Base-by-base conservation (phyloP, 306 rosid species). In the Delonix regia region DNA sequence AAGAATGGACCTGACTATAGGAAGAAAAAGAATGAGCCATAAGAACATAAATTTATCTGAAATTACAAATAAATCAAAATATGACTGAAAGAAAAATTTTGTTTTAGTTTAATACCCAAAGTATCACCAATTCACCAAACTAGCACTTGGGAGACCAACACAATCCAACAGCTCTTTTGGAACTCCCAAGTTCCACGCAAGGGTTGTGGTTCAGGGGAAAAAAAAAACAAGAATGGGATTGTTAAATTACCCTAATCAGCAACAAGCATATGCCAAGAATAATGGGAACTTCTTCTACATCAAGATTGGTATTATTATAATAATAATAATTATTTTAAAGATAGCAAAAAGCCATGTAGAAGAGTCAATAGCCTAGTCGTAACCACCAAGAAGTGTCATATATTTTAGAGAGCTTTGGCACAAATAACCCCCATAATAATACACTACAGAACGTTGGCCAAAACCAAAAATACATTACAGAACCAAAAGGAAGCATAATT, bases 351-450 rank as follows among this genome's bases (percentile, higher is more conserved):
- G 22, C 38, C 38, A 25, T 4, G 51, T 9, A 38, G 53, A 49
- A 34, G 21, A 49, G 47, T 30, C 9, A 13, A 55, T 24, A 73
- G 72, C 72, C 6, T 49, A 47, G 51, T 47, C 30, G 21, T 34
- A 21, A 21, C 12, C 33, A 63, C 38, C 38, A 34, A 19, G 5
- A 75, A 18, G 9, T 14, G 36, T 21, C 57, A 21, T 41, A 71
- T 62, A 6, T 38, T 30, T 62, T 7, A 18, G 10, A 62, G 42
- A 62, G 65, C 65, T 42, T 0, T 42, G 14, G 39, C 47, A 41
- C 51, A 30, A 51, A 49, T 7, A 66, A 76, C 57, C 70, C 70
- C 16, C 45, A 67, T 33, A 67, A 19, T 30, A 13, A 77, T 33
- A 9, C 24, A 33, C 33, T 62, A 19, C n/a, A 64, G 28, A 64